Conservation (phyloP, 352 stramenopile species). For the Phytophthora pisi region DNA sequence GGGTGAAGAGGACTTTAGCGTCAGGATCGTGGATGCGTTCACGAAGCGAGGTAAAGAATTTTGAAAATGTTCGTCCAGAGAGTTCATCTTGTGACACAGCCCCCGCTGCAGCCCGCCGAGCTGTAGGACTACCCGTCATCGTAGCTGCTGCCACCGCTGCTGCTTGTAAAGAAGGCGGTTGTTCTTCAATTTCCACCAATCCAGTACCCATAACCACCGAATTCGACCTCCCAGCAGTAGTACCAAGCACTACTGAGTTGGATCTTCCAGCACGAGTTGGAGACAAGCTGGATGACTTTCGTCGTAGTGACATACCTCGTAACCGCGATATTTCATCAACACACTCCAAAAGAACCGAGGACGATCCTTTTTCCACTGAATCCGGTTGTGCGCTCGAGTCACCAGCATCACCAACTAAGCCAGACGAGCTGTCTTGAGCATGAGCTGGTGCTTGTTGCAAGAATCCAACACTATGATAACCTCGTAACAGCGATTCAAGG, state of each 20-base stretch:
- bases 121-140: not conserved
- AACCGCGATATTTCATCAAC: constrained; percentile 34
- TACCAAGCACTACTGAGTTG: constrained; percentile 25
- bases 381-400: not conserved
- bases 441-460: constrained; percentile 43
- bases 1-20: constrained; percentile 36
- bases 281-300: constrained; percentile 5
- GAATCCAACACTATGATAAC: constrained; percentile 67
- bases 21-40: constrained; percentile 27
- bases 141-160: constrained; percentile 6
- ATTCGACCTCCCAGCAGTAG: constrained; percentile 20
- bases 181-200: constrained; percentile 9
- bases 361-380: not conserved
- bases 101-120: constrained; percentile 3
- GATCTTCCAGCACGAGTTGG: constrained; percentile 6
- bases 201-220: constrained; percentile 14
- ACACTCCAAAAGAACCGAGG: constrained; percentile 34
- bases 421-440: not conserved
- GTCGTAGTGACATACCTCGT: not conserved
- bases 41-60: constrained; percentile 37
- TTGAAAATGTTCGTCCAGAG: constrained; percentile 36
- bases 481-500: constrained; percentile 68
- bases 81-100: constrained; percentile 34
- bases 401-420: not conserved
- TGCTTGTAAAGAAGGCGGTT: constrained; percentile 4